Evolutionary conservation across 2,329 filamentous ascomycete species (phyloP), one percentile per base, ranked within the genome.

Genomic region (Cadophora luteo-olivacea): DNA sequence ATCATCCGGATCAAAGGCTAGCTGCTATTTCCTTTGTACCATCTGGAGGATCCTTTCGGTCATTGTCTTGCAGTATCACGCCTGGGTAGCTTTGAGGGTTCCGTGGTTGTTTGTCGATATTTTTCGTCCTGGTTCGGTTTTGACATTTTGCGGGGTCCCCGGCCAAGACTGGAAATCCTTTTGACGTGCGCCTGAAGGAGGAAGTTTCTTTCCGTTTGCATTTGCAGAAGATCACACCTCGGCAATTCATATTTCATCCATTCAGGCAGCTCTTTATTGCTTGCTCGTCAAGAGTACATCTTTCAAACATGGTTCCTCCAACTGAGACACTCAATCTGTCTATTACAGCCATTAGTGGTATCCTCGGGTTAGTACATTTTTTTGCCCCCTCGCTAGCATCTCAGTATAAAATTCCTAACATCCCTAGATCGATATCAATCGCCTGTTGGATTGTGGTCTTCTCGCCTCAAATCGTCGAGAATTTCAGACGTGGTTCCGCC

Each of bases 381-480:
- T 36, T 22, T 22, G 12, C 36, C 19, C 16, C 22, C 6, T 64
- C 25, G 60, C 25, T 68, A 41, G 9, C 57, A 61, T 7, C n/a
- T 25, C 16, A 24, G 4, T 61, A 51, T 33, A 41, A 36, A 57
- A 16, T 19, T 38, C 14, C 69, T 75, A 29, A 76, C 48, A 19
- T 11, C 38, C 14, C 38, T 75, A 93, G 94, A 45, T 97, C 94
- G 9, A 94, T 99, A 74, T 97, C 93, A 57, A 97, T 99, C 78
- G 94, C 94, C 62, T 97, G 94, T 79, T 78, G 96, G 96, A 92
- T 98, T 67, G 93, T 98, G 45, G 96, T 99, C 68, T 99, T 97
- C 82, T 96, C 93, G 0, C 96, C 96, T 1, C 96, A 99, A 75
- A 97, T 99, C 75, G 91, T 97, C 75, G 93, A 97, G 77, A 97